Percentiles rank a stretch among this genome's conserved stretches.
These are phyloP conservation scores for Myxozyma nipponensis DNA, from an alignment of 805 yeast genomes.

Conservation along the genomic window DNA sequence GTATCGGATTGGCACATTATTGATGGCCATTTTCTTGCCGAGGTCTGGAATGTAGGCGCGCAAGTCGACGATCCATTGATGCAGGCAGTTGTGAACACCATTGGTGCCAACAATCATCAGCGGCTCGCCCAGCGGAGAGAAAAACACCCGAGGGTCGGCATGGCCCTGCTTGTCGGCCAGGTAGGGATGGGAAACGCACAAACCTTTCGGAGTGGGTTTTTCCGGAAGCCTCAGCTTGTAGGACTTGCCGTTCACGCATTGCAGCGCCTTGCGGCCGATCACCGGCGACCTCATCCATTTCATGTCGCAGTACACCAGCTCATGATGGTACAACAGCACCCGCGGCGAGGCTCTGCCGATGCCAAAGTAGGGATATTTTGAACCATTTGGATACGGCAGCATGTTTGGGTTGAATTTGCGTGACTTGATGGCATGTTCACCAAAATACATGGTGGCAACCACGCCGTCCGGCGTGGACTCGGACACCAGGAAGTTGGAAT, in stretches of 20 bases:
- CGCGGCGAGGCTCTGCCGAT: constrained; percentile 6
- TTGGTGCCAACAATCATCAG: constrained; percentile 26
- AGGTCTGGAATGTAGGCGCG: constrained; percentile 19
- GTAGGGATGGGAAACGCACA: constrained; percentile 1
- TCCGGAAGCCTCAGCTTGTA: background rate
- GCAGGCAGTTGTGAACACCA: constrained; percentile 15
- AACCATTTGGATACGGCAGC: constrained; percentile 16
- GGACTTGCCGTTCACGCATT: background rate
- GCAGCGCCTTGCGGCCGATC: constrained; percentile 9
- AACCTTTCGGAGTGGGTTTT: constrained; percentile 5
- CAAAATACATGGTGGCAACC: background rate
- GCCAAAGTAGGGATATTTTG: constrained; percentile 22
- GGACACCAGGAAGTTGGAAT: constrained; percentile 1
- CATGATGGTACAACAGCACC: constrained; percentile 7
- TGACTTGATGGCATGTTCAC: background rate
- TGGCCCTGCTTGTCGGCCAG: constrained; percentile 10
- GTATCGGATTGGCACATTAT: constrained; percentile 14
- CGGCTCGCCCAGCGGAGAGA: constrained; percentile 26
- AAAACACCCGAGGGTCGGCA: constrained; percentile 20
- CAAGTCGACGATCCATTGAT: constrained; percentile 18
- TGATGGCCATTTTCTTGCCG: constrained; percentile 4
- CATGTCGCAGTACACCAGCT: constrained; percentile 18
- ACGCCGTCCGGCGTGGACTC: background rate
- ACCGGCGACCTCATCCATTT: constrained; percentile 10
- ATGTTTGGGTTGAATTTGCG: constrained; percentile 12